These are phyloP conservation scores for Curvularia lunata DNA, from an alignment of 2,329 filamentous ascomycete species.

Conservation along the genomic window DNA sequence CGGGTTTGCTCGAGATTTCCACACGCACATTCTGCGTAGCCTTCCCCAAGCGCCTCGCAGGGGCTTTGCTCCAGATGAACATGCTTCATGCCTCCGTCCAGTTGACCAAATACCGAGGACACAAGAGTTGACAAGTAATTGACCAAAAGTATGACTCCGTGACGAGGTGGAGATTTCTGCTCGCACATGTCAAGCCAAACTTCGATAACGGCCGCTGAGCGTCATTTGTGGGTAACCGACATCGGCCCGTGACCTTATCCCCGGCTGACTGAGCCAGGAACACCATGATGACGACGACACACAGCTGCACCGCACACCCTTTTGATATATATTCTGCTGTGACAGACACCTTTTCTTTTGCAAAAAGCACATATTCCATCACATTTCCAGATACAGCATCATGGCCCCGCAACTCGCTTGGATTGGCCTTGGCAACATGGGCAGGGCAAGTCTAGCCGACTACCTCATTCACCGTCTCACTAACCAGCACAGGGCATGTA, in stretches of 20 bases:
- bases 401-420: constrained; percentile 68
- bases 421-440: constrained; percentile 90
- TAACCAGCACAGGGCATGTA: constrained; percentile 66
- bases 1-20: not conserved
- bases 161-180: constrained; percentile 10
- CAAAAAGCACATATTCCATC: not conserved
- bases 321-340: not conserved
- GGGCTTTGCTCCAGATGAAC: constrained; percentile 46
- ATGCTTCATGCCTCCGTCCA: constrained; percentile 47
- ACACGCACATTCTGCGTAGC: constrained; percentile 30
- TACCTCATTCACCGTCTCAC: constrained; percentile 2
- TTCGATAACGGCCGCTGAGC: constrained; percentile 13
- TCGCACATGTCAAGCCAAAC: constrained; percentile 11
- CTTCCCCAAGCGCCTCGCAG: constrained; percentile 42
- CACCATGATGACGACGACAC: constrained; percentile 9
- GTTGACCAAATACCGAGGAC: constrained; percentile 15
- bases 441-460: constrained; percentile 63
- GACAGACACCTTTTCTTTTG: not conserved
- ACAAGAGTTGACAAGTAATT: not conserved
- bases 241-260: constrained; percentile 16
- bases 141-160: constrained; percentile 13
- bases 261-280: constrained; percentile 6
- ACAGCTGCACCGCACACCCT: not conserved
- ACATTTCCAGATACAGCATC: constrained; percentile 9
- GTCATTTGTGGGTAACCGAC: constrained; percentile 28